Evolutionary conservation across 2,329 filamentous ascomycete genomes (phyloP), one percentile per base, ranked within the genome.

Genomic region (Acrodontium crateriforme): DNA sequence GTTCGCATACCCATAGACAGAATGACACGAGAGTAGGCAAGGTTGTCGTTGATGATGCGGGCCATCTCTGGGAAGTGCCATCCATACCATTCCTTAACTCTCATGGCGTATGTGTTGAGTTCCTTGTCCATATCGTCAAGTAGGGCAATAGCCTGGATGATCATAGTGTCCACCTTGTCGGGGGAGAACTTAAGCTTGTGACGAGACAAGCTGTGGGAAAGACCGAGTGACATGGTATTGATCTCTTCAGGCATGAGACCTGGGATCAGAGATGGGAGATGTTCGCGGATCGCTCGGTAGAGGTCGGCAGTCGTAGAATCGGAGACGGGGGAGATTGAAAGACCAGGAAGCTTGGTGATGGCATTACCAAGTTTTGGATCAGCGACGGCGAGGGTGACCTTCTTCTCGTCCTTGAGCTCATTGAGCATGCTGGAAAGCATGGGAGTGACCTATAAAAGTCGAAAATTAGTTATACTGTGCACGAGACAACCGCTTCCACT

Each of bases 41-140:
- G 64, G 61, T 98, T 98, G 68, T 98, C 89, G 58, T 91, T 91
- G 44, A 94, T 69, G 51, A 95, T 93, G 62, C 85, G 87, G 51
- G 82, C 85, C 69, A 98, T 75, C 65, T 98, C 89, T 21, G 89
- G 89, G 66, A 95, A 98, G 61, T 95, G 89, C 89, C 89, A 98
- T 49, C 89, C 89, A 55, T 98, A 98, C 89, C 89, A 98, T 60
- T 98, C 89, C 74, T 95, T 95, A 37, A 94, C 84, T 56, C 89
- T 72, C 89, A 98, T 98, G 40, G 89, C 87, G 53, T 94, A 95
- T 46, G 82, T 89, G 66, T 98, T 98, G 40, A 98, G 67, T 60
- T 98, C 89, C 69, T 98, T 98, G 65, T 98, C 89, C 37, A 98
- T 65, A 41, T 98, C 89, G 53, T 98, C 89, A 25, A 98, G 69